Base-by-base conservation (phyloP, 345 rosid genomes). In the Hibiscus syriacus region DNA sequence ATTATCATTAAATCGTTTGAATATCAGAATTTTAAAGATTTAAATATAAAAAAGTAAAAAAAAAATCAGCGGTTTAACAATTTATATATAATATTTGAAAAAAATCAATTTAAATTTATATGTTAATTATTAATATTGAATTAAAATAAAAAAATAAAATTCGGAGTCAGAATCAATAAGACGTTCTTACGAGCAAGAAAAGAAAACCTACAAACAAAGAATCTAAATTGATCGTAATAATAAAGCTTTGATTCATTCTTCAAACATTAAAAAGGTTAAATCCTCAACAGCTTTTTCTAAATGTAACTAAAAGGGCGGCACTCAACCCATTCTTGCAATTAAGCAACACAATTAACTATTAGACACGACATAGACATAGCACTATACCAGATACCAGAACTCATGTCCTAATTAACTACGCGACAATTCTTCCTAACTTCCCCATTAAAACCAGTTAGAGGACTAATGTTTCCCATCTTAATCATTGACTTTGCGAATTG, bases 401-500 rank as follows among this genome's bases (percentile, higher is more conserved):
- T 19, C 5, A 6, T 30, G 7, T 71, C 39, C 43, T 76, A 82
- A 38, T 89, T 92, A 67, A 87, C 70, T 22, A 66, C 65, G 57
- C 71, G 84, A 73, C 96, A 87, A 45, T 81, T 82, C 70, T 75
- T 78, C 72, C 92, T 80, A 58, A 89, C 75, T 77, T 92, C 90
- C 4, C 96, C 96, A 6, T 67, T 72, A 26, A 64, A 65, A 29
- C 92, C 92, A 34, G 86, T 81, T 45, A 89, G 84, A 48, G 86
- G 81, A 38, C 76, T 78, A 36, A 86, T 77, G 48, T 77, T 86
- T 5, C 94, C 89, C 98, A 92, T 84, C 70, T 85, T 89, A n/a
- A 92, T 48, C 98, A 89, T 89, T 9, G 98, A 87, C 55, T 72
- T 73, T 11, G 85, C 87, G 64, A 92, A 89, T 56, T 84, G 90